Conservation (phyloP, 768 basidiomycete genomes). For the Baorangia bicolor region DNA sequence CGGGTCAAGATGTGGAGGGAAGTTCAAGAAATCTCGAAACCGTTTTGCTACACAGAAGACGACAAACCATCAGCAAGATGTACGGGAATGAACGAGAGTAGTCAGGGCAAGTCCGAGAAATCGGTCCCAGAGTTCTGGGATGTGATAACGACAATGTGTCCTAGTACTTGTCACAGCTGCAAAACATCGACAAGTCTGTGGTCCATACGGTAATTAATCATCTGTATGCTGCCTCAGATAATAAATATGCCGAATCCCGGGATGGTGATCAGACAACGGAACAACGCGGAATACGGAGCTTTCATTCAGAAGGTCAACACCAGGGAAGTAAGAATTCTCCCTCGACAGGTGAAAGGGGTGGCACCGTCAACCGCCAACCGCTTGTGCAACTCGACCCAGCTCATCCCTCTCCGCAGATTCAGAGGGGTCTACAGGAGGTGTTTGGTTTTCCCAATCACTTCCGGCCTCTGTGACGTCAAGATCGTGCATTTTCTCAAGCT, state of each 20-base stretch:
- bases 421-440: conserved; percentile 6
- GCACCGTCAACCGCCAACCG: conserved; percentile 15
- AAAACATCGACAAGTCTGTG: neutral
- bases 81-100: neutral
- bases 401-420: conserved; percentile 13
- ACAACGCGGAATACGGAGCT: neutral
- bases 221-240: neutral
- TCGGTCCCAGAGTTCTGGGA: neutral
- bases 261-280: conserved; percentile 12
- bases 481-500: conserved; percentile 50
- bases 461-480: neutral
- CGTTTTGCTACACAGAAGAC: neutral
- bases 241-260: conserved; percentile 1
- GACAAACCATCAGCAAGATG: neutral
- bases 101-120: neutral
- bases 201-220: neutral
- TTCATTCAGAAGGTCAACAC: conserved; percentile 5
- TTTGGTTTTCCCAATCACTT: neutral
- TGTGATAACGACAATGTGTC: neutral
- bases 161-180: neutral
- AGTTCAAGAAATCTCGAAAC: neutral
- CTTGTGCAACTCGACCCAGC: conserved; percentile 23
- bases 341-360: neutral
- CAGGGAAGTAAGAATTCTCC: neutral
- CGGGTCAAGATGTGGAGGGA: neutral